Evolutionary conservation across 805 yeast genomes (phyloP), one percentile per base, ranked within the genome.

Genomic region (Cyberlindnera nakhonratchasimensis): DNA sequence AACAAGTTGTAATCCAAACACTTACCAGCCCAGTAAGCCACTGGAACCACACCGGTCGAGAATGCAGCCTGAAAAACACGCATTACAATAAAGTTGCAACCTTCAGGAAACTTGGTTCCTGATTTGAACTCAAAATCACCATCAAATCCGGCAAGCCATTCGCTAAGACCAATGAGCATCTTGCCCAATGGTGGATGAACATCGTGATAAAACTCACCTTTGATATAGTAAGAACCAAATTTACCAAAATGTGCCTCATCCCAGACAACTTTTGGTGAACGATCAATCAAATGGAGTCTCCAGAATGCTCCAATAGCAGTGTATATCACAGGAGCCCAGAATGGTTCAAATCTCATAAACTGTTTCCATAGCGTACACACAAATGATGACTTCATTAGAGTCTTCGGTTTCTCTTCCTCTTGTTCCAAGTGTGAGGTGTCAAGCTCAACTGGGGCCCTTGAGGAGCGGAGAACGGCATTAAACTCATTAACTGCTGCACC

Each of bases 181-280:
- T 86, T 86, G 9, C 93, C 95, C 53, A 86, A 70, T 1, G 95
- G 95, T 17, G 95, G 95, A 58, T 86, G 95, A 23, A 86, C 95
- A 65, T 86, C 95, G 54, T 80, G 87, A 56, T 86, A 86, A 58
- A 85, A 84, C 55, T 85, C 89, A 57, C 81, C 88, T 61, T 81
- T 75, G 50, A 84, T 66, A 62, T 86, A 86, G 55, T 84, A 80
- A 4, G 91, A 81, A 34, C 95, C 95, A 60, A 86, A 86, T 60
- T 83, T 84, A 32, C 93, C 95, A 61, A 86, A 86, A 69, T 86
- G 95, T 6, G 95, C 93, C 62, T 86, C 95, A 66, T 86, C 95
- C 95, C 95, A 86, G 8, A 84, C 82, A 36, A 86, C 91, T 41
- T 70, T 71, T 38, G 74, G 62, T 44, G 79, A 72, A 24, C 65